A percentile compares a stretch with the other conserved stretches of the same genome.
phyloP scores from a whole-genome alignment of 768 basidiomycete genomes.

The Arthromyces matolae region DNA sequence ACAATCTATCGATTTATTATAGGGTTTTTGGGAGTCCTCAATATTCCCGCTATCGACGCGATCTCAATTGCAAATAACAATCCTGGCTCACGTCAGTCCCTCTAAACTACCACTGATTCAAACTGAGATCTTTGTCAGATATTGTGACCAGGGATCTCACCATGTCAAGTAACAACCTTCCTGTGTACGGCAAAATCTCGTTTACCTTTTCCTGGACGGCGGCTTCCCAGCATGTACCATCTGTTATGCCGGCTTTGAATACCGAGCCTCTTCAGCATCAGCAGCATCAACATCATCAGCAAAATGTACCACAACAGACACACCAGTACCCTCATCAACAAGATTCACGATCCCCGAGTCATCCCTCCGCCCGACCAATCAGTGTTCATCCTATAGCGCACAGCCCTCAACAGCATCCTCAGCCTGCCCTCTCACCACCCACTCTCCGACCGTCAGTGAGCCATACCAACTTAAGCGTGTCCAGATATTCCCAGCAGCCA shows the following conservation, averaged over 20 bases:
- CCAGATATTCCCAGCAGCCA: conserved; percentile 20
- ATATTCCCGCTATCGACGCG: conserved; percentile 51
- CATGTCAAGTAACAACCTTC: conserved; percentile 68
- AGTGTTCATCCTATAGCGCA: conserved; percentile 12
- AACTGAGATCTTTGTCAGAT: conserved; percentile 35
- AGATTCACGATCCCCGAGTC: conserved; percentile 6
- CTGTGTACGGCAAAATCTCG: conserved; percentile 80
- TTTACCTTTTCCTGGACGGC: conserved; percentile 54
- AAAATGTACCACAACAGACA: background rate
- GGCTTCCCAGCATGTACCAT: conserved; percentile 29
- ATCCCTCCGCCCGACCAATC: conserved; percentile 8
- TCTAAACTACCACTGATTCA: conserved; percentile 13
- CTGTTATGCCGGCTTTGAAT: conserved; percentile 7
- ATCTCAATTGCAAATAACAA: conserved; percentile 44
- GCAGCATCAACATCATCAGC: background rate
- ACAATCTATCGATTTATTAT: conserved; percentile 18
- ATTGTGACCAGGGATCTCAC: conserved; percentile 73
- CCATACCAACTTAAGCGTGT: conserved; percentile 20
- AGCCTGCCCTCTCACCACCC: conserved; percentile 12
- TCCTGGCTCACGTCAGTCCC: conserved; percentile 31
- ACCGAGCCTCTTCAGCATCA: conserved; percentile 3
- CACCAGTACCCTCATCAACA: conserved; percentile 9
- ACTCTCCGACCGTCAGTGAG: conserved; percentile 25
- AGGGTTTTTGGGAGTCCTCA: conserved; percentile 61
- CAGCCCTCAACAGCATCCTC: conserved; percentile 8